Base-by-base conservation (phyloP, 176 grass and related monocot species). In the Areca catechu region DNA sequence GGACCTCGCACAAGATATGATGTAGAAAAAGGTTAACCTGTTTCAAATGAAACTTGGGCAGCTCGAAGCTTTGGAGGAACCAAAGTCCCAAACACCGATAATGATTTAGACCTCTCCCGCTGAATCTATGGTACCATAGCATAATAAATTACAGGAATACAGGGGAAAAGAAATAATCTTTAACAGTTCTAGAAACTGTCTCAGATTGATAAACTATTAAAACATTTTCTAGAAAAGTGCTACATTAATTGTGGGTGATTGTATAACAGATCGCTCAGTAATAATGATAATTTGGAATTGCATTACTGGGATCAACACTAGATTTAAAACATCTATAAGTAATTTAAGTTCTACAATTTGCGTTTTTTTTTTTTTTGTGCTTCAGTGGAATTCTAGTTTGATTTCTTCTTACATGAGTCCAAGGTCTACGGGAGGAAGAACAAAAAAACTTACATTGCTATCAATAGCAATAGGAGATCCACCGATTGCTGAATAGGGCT, bases 31-130 rank as follows among this genome's bases (percentile, higher is more conserved):
- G 20, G 3, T 29, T 18, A 73, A 91, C 92, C 92, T 88, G 77
- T 85, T 67, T 97, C 83, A 54, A 97, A 97, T 62, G 92, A 97
- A 77, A 77, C 60, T 74, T 97, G 92, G 14, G 92, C 51, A 17
- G 80, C 64, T 29, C 78, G 78, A 48, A 97, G 81, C 70, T 91
- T 97, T 49, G 86, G 86, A 53, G 83, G 88, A 22, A 97, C 75
- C 68, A 97, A 49, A 57, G 74, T 74, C 63, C 86, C 92, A 24
- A 91, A 97, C 10, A 88, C 28, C 9, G 86, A 79, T 56, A 88
- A 68, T 61, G 86, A 80, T 80, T 91, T 97, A 63, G 83, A 82
- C 75, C 86, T 91, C 17, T 80, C 86, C 22, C 49, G 82, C 51
- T 85, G 83, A 71, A 85, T 62, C 86, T 96, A 51, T 20, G 16